Evolutionary conservation across 495 filamentous ascomycete genomes (phyloP).

Genomic region (Daldinia caldariorum): DNA sequence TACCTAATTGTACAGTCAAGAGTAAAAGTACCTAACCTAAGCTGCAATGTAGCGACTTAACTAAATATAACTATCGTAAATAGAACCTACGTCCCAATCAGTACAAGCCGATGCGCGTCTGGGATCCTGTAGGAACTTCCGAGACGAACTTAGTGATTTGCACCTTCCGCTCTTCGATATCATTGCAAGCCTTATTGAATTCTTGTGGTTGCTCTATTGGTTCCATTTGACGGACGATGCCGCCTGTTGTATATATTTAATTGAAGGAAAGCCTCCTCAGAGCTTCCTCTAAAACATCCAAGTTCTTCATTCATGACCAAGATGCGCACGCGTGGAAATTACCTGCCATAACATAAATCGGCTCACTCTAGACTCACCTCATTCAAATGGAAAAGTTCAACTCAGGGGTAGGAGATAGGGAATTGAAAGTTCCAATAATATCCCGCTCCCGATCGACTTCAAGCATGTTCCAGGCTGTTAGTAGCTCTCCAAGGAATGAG

Average conservation of each 20-base stretch:
- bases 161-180: background rate
- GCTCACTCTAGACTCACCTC: background rate
- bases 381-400: too few species aligned
- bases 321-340: background rate
- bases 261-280: background rate
- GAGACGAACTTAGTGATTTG: background rate
- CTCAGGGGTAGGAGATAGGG: background rate
- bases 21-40: too few species aligned
- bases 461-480: slow-evolving; percentile 26
- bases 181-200: background rate
- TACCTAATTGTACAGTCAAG: too few species aligned
- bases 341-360: background rate
- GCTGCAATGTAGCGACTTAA: too few species aligned
- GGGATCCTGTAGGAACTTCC: slow-evolving; percentile 5
- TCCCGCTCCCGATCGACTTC: slow-evolving; percentile 37
- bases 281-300: background rate
- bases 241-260: background rate
- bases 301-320: background rate
- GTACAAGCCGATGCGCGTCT: slow-evolving; percentile 6
- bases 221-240: background rate
- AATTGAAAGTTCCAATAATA: slow-evolving; percentile 16
- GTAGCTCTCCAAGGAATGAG: slow-evolving; percentile 17
- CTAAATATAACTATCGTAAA: slow-evolving; percentile 9
- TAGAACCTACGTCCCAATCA: slow-evolving; percentile 5
- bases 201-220: background rate